phyloP scores from a whole-genome alignment of 768 basidiomycete species.

The Mycena alexandri region DNA sequence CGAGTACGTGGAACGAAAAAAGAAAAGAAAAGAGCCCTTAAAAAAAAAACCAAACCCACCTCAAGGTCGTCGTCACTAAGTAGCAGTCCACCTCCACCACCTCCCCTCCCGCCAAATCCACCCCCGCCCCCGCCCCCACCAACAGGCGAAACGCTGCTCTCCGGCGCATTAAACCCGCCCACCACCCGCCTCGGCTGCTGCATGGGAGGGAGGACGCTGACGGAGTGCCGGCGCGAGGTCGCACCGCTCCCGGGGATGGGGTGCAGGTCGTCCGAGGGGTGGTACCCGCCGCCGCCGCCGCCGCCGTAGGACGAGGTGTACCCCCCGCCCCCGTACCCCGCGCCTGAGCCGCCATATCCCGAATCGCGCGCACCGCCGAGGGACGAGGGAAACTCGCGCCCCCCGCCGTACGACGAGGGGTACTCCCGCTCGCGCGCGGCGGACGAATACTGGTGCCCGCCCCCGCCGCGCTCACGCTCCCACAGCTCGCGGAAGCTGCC shows the following conservation, averaged over 20 bases:
- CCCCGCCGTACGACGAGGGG: slow-evolving; percentile 40
- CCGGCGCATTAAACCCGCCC: slow-evolving; percentile 18
- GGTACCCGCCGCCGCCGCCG: neutral
- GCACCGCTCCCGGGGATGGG: slow-evolving; percentile 47
- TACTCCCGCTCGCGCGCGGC: slow-evolving; percentile 75
- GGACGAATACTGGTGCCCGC: neutral
- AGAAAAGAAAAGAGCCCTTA: too few species aligned
- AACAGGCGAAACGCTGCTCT: neutral
- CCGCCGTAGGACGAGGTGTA: neutral
- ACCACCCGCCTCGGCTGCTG: slow-evolving; percentile 19
- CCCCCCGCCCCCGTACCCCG: neutral
- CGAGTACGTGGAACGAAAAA: too few species aligned
- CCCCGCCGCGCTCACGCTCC: slow-evolving; percentile 56
- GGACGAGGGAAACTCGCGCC: too few species aligned
- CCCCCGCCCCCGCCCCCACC: neutral
- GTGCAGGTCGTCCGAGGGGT: slow-evolving; percentile 40
- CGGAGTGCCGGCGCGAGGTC: slow-evolving; percentile 41
- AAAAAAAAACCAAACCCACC: slow-evolving; percentile 41
- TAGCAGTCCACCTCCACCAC: slow-evolving; percentile 70
- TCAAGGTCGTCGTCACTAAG: slow-evolving; percentile 87
- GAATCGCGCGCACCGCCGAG: too few species aligned
- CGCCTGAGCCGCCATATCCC: too few species aligned
- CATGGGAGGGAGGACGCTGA: slow-evolving; percentile 38
- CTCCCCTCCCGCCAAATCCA: neutral
- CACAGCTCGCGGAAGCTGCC: slow-evolving; percentile 75